phyloP scores from a whole-genome alignment of 169 alveolate species.

The Cryptosporidium baileyi region DNA sequence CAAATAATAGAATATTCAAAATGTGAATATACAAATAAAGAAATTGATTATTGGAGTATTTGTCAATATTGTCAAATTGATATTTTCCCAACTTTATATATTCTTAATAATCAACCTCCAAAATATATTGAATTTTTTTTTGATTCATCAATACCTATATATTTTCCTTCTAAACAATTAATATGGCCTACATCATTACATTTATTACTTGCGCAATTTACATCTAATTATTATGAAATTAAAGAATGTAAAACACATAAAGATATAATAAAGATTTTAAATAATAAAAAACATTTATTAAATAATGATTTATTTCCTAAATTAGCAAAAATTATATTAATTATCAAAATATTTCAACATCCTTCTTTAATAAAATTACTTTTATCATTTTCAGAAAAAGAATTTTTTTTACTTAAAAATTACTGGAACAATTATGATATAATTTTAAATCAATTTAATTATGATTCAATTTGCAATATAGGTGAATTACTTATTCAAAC shows the following conservation, averaged over 20 bases:
- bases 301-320: conserved; percentile 5
- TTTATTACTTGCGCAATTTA: conserved; percentile 42
- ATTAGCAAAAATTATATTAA: neutral
- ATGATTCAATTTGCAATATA: neutral
- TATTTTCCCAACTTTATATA: conserved; percentile 30
- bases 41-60: conserved; percentile 40
- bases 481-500: conserved; percentile 13
- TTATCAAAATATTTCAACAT: conserved; percentile 47
- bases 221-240: neutral
- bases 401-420: neutral
- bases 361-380: conserved; percentile 10
- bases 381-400: conserved; percentile 12
- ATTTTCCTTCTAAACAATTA: conserved; percentile 45
- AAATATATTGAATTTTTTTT: conserved; percentile 40
- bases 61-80: conserved; percentile 55
- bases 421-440: conserved; percentile 38
- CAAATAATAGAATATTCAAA: neutral
- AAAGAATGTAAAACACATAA: conserved; percentile 23
- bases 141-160: conserved; percentile 30
- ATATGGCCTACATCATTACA: conserved; percentile 63
- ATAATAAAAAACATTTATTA: neutral
- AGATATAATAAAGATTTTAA: neutral
- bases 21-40: conserved; percentile 21
- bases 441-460: neutral
- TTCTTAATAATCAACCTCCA: neutral